Percentiles rank a stretch among this genome's conserved stretches.
These are phyloP conservation scores for Silybum marianum DNA, from an alignment of 129 eudicot genomes.

Conservation along the genomic window DNA sequence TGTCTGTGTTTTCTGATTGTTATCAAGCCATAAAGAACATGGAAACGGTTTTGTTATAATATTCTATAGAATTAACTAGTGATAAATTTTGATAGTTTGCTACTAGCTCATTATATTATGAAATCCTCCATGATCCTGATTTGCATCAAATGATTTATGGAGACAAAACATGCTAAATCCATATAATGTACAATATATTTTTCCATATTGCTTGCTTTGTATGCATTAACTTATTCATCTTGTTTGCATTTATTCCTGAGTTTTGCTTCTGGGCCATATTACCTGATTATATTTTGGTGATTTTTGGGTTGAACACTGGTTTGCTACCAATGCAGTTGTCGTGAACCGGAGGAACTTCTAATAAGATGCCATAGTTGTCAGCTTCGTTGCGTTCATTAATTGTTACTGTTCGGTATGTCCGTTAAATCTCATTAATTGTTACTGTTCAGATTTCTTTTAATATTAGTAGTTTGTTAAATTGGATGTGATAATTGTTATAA, in stretches of 20 bases:
- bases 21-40: neutral
- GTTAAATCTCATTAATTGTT: neutral
- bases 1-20: neutral
- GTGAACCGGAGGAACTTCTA: slow-evolving; percentile 79
- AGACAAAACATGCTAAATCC: neutral
- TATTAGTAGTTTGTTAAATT: neutral
- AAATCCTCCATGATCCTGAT: neutral
- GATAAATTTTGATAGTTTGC: too few relatives aligned
- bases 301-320: slow-evolving; percentile 34
- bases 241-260: neutral
- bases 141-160: neutral
- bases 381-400: slow-evolving; percentile 64
- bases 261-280: neutral
- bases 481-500: neutral
- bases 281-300: neutral
- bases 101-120: neutral
- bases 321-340: slow-evolving; percentile 55
- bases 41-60: neutral
- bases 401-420: slow-evolving; percentile 53
- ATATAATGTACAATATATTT: neutral
- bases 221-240: neutral
- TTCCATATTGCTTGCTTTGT: neutral
- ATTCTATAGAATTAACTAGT: too few relatives aligned
- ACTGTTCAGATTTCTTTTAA: neutral
- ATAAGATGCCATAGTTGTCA: slow-evolving; percentile 59